Percentiles rank a stretch among this genome's conserved stretches.
Conservation (phyloP, 2,329 filamentous ascomycete species). For the Calcarisporium arbuscula region DNA sequence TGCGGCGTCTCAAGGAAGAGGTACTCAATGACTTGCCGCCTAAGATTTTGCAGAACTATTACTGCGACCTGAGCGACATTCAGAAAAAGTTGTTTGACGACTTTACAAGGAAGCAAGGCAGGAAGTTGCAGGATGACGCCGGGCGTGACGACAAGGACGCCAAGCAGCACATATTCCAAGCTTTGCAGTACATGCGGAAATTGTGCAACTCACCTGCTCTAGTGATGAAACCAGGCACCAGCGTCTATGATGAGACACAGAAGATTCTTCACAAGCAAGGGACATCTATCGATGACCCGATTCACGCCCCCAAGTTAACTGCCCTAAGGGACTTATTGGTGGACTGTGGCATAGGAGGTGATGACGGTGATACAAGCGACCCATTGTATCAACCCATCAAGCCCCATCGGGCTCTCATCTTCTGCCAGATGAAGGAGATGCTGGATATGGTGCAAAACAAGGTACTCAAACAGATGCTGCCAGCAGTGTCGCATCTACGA, state of each 20-base stretch:
- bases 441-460: conserved; percentile 96
- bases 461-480: conserved; percentile 84
- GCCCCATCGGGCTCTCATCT: conserved; percentile 90
- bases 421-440: conserved; percentile 99
- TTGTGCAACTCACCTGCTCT: conserved; percentile 95
- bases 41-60: conserved; percentile 99
- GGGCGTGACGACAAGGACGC: conserved; percentile 82
- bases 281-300: conserved; percentile 75
- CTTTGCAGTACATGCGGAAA: conserved; percentile 98
- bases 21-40: conserved; percentile 92
- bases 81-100: conserved; percentile 95
- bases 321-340: conserved; percentile 88
- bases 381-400: conserved; percentile 76
- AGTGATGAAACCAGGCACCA: conserved; percentile 91
- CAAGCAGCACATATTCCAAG: conserved; percentile 98
- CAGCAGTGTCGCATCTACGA: conserved; percentile 86
- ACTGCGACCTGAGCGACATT: conserved; percentile 92
- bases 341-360: conserved; percentile 93
- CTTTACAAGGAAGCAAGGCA: conserved; percentile 89
- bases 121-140: conserved; percentile 77
- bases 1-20: conserved; percentile 94
- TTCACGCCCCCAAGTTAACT: conserved; percentile 86
- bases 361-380: conserved; percentile 54
- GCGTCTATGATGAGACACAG: conserved; percentile 83
- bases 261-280: conserved; percentile 70